Conservation (phyloP, 1,139 yeast species). For the Zhuliangozyma parablackwelliae region DNA sequence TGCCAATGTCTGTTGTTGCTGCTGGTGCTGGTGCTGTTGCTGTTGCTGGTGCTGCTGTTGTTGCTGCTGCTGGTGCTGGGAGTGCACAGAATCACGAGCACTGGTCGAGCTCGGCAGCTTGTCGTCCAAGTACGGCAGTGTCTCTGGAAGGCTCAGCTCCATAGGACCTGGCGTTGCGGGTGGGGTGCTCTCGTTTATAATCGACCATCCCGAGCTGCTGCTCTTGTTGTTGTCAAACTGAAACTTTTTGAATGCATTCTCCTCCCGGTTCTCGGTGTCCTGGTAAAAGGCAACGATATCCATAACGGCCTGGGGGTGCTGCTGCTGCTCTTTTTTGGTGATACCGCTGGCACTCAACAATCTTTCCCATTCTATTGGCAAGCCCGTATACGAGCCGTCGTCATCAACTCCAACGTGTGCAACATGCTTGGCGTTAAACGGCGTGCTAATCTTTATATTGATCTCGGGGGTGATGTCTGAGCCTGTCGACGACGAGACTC, state of each 20-base stretch:
- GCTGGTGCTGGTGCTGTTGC: too few relatives aligned
- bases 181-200: conserved; percentile 18
- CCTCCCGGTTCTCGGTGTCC: conserved; percentile 59
- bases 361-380: conserved; percentile 90
- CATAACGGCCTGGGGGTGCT: conserved; percentile 91
- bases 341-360: conserved; percentile 83
- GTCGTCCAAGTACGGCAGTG: conserved; percentile 6
- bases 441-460: conserved; percentile 73
- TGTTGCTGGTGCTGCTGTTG: too few relatives aligned
- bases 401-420: conserved; percentile 92
- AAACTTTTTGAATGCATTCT: conserved; percentile 77
- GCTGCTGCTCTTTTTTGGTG: conserved; percentile 76
- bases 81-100: too few relatives aligned
- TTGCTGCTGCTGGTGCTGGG: too few relatives aligned
- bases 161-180: conserved; percentile 23
- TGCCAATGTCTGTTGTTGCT: too few relatives aligned
- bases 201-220: conserved; percentile 16
- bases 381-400: conserved; percentile 84
- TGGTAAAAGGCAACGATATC: conserved; percentile 89
- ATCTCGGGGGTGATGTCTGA: conserved; percentile 21
- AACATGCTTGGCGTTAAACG: conserved; percentile 85
- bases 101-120: neutral
- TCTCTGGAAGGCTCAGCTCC: conserved; percentile 10
- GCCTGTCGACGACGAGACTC: conserved; percentile 5
- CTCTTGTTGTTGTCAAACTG: conserved; percentile 26